Conservation (phyloP, 352 stramenopile genomes). For the Globisporangium viniferum region DNA sequence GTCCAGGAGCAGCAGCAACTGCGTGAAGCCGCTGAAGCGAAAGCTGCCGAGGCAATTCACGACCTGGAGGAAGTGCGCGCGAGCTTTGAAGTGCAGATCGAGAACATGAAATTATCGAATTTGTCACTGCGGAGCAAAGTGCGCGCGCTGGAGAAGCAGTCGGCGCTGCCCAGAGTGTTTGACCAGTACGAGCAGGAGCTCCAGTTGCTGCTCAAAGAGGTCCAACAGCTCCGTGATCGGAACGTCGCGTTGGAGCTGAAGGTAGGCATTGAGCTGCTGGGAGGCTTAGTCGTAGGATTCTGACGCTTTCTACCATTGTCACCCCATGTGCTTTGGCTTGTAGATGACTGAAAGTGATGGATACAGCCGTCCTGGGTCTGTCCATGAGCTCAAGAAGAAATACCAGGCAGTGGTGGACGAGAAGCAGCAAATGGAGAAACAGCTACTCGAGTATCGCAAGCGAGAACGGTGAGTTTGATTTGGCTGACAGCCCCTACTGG, state of each 20-base stretch:
- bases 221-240: conserved; percentile 51
- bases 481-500: neutral
- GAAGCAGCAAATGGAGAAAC: conserved; percentile 51
- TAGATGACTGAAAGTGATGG: conserved; percentile 16
- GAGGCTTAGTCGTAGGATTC: neutral
- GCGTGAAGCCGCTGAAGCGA: conserved; percentile 47
- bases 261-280: conserved; percentile 18
- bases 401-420: conserved; percentile 61
- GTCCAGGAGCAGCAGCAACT: conserved; percentile 70
- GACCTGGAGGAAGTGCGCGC: conserved; percentile 51
- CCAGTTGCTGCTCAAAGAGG: conserved; percentile 40
- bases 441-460: conserved; percentile 54
- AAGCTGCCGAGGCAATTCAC: conserved; percentile 37
- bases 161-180: conserved; percentile 48
- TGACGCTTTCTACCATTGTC: neutral
- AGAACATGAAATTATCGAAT: conserved; percentile 73
- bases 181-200: conserved; percentile 76
- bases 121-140: conserved; percentile 67
- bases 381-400: conserved; percentile 60
- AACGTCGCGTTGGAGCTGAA: conserved; percentile 70
- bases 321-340: neutral
- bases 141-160: conserved; percentile 49
- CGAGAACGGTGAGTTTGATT: conserved; percentile 39
- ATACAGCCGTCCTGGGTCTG: conserved; percentile 17
- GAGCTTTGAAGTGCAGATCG: conserved; percentile 65